phyloP scores from a whole-genome alignment of 306 rosid genomes.

The Dryas octopetala region DNA sequence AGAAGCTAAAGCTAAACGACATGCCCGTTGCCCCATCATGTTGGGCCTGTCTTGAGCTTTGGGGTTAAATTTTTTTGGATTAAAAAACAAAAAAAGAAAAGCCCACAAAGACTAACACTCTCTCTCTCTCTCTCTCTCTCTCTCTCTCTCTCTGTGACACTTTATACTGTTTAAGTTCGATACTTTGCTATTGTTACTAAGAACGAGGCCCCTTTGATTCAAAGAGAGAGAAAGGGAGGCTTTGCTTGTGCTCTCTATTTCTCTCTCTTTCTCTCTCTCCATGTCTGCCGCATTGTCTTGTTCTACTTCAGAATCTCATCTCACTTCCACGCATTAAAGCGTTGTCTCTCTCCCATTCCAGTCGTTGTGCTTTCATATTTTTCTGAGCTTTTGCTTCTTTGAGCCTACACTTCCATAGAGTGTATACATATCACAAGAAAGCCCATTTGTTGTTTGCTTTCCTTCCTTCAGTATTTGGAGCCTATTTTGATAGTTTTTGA shows the following conservation, averaged over 20 bases:
- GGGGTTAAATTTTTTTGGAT: slow-evolving; percentile 29
- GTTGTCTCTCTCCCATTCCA: slow-evolving; percentile 33
- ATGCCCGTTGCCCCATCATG: slow-evolving; percentile 78
- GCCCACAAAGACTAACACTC: slow-evolving; percentile 23
- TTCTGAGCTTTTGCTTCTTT: slow-evolving; percentile 33
- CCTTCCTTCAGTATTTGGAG: slow-evolving; percentile 17
- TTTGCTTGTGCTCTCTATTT: slow-evolving; percentile 11
- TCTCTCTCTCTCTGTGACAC: slow-evolving; percentile 39
- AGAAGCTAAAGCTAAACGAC: slow-evolving; percentile 53
- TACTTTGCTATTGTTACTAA: slow-evolving; percentile 73
- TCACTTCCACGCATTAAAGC: slow-evolving; percentile 82
- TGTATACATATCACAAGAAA: slow-evolving; percentile 26
- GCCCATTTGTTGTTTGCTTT: slow-evolving; percentile 29
- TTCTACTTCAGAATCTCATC: slow-evolving; percentile 78
- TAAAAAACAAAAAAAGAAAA: slow-evolving; percentile 31
- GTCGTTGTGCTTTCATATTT: slow-evolving; percentile 48
- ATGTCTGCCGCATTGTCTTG: slow-evolving; percentile 86
- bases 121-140: slow-evolving; percentile 18
- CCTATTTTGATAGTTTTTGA: neutral
- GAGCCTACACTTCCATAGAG: slow-evolving; percentile 35
- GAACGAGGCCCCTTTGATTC: slow-evolving; percentile 77
- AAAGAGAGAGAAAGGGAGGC: slow-evolving; percentile 53
- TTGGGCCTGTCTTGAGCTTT: slow-evolving; percentile 51
- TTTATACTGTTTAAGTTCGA: slow-evolving; percentile 86
- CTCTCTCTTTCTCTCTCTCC: slow-evolving; percentile 28